phyloP scores from a whole-genome alignment of 139 green algal genomes.

The Coccomyxa sp. region DNA sequence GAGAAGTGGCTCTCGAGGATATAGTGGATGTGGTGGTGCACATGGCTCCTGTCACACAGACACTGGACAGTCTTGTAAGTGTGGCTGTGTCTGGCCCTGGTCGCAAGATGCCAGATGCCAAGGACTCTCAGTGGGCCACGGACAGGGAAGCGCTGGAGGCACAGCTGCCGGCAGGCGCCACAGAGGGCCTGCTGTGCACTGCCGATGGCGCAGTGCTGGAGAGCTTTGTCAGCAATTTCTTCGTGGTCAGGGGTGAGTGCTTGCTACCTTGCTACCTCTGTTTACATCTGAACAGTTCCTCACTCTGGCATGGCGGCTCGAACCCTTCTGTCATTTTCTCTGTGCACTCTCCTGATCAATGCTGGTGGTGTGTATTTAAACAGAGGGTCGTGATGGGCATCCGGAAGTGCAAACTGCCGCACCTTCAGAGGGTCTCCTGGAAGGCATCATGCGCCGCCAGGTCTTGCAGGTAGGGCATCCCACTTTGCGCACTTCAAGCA shows the following conservation, averaged over 20 bases:
- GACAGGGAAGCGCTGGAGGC: background rate
- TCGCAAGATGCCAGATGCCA: background rate
- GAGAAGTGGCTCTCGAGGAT: no score
- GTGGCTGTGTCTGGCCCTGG: background rate
- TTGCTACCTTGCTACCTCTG: background rate
- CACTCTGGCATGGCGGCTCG: background rate
- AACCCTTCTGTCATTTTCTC: background rate
- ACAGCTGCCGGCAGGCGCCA: background rate
- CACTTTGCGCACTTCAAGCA: background rate
- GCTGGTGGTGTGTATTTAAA: background rate
- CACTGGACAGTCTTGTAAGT: no score
- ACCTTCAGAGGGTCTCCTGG: background rate
- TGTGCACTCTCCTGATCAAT: background rate
- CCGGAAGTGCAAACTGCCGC: background rate
- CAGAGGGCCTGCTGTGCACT: background rate
- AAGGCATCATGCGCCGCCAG: background rate
- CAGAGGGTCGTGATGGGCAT: background rate
- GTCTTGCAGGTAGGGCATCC: background rate
- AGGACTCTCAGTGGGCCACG: background rate
- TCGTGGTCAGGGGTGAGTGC: background rate
- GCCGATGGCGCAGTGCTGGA: background rate
- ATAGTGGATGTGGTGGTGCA: no score
- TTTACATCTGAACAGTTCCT: background rate
- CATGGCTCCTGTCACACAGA: no score
- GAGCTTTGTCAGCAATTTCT: background rate